These are phyloP conservation scores for Coriaria nepalensis DNA, from an alignment of 306 rosid species.

Conservation along the genomic window DNA sequence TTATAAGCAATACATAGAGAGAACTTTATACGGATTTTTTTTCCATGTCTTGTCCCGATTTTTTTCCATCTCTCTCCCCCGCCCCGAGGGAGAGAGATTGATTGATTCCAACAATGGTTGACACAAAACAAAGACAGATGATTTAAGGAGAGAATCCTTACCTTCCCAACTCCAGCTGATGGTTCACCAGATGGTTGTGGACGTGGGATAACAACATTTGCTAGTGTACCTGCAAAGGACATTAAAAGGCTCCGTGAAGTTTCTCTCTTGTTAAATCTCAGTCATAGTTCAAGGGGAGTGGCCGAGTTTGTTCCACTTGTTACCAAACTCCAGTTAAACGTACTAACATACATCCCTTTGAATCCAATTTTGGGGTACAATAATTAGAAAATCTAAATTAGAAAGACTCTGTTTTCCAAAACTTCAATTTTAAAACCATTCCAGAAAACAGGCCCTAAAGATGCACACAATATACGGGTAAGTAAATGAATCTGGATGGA, in stretches of 20 bases:
- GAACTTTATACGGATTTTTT: background rate
- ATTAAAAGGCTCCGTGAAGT: slow-evolving; percentile 10
- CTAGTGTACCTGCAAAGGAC: slow-evolving; percentile 59
- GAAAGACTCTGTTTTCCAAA: too few species aligned
- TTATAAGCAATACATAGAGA: background rate
- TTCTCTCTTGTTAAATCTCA: background rate
- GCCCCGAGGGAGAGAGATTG: background rate
- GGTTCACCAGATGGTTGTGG: slow-evolving; percentile 54
- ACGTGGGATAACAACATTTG: slow-evolving; percentile 71
- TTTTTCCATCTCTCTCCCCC: too few species aligned
- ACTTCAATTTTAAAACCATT: too few species aligned
- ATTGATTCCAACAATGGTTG: background rate
- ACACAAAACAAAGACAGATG: background rate
- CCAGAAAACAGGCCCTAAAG: slow-evolving; percentile 57
- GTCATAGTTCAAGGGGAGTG: too few species aligned
- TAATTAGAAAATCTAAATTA: too few species aligned
- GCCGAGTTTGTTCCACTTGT: too few species aligned
- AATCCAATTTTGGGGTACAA: too few species aligned
- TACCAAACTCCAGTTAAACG: too few species aligned
- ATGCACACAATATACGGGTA: slow-evolving; percentile 21
- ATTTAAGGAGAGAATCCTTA: background rate
- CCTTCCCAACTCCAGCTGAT: slow-evolving; percentile 81
- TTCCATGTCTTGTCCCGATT: too few species aligned
- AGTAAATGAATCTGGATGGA: slow-evolving; percentile 26
- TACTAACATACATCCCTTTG: too few species aligned